These are phyloP conservation scores for Aspergillus proliferans DNA, from an alignment of 2,329 filamentous ascomycete species.

Conservation along the genomic window DNA sequence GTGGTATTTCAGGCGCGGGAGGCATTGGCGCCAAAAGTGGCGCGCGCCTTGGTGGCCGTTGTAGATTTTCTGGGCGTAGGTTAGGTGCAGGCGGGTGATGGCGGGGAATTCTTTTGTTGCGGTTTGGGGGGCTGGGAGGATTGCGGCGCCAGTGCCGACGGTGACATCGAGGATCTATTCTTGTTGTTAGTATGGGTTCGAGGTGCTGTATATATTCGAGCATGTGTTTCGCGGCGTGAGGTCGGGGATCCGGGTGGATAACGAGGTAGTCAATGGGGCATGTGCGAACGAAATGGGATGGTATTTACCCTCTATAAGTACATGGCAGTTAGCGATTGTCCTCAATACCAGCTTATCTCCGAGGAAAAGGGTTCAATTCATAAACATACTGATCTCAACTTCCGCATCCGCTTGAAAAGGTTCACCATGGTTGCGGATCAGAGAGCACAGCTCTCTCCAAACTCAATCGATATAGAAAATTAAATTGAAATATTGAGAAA, in stretches of 20 bases:
- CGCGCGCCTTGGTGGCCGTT: conserved; percentile 47
- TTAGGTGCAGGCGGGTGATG: conserved; percentile 39
- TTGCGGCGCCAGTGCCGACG: conserved; percentile 74
- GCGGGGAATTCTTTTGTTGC: conserved; percentile 30
- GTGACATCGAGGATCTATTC: conserved; percentile 65
- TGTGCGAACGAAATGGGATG: background rate
- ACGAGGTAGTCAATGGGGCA: background rate
- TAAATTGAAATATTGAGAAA: background rate
- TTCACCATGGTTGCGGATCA: conserved; percentile 39
- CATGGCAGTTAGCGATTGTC: conserved; percentile 5
- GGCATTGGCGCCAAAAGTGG: conserved; percentile 79
- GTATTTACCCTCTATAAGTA: conserved; percentile 22
- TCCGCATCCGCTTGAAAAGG: conserved; percentile 61
- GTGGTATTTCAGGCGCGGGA: conserved; percentile 87
- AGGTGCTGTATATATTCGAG: background rate
- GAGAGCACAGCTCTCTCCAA: conserved; percentile 12
- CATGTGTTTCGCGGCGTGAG: conserved; percentile 3
- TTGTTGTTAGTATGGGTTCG: conserved; percentile 3
- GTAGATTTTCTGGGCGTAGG: conserved; percentile 40
- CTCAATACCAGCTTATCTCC: background rate
- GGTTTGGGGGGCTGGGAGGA: conserved; percentile 53
- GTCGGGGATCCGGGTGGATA: background rate
- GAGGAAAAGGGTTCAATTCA: background rate
- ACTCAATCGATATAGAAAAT: background rate
- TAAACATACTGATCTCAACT: conserved; percentile 61